Evolutionary conservation across 768 basidiomycete species (phyloP), one percentile per base, ranked within the genome.

Genomic region (Suillus decipiens): DNA sequence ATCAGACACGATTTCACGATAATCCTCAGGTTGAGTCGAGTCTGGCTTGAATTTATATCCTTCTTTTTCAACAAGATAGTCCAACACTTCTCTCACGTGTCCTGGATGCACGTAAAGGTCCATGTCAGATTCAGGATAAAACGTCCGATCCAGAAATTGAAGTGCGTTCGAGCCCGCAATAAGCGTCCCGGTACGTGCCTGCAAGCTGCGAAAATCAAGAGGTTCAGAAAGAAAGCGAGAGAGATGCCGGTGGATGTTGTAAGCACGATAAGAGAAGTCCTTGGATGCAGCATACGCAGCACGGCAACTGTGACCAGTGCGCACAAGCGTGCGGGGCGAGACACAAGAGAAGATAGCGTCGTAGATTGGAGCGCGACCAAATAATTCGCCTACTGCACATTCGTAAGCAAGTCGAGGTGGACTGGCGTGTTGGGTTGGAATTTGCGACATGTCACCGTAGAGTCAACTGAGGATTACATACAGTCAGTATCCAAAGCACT

Each of bases 111-210:
- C 69, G 66, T 84, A 84, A 5, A 84, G 41, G 61, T 85, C 84
- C 10, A 85, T 75, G 63, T 84, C 83, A 0, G 82, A 77, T 5
- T 75, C 73, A 1, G 74, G 71, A 63, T 81, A 83, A 48, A 69
- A 67, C 3, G 71, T 64, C n/a, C 81, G 68, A 45, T 79, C 77
- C 59, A 85, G 74, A 65, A 82, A 81, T 57, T 84, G 83, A 1
- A 84, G 73, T 0, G 82, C 82, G 36, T 69, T 74, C 0, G 83
- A 83, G 22, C 84, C 84, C 1, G 83, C 83, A 34, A 85, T 78
- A 47, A 84, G 63, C 12, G 78, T 77, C 33, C 74, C 78, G 0
- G 79, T 81, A 9, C 62, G 63, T 0, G 72, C 73, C 65, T 82
- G 82, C 6, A 82, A 67, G 5, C 59, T 62, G n/a, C 81, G 76